Evolutionary conservation across 495 filamentous ascomycete species (phyloP).

Genomic region (Penicillium desertorum): DNA sequence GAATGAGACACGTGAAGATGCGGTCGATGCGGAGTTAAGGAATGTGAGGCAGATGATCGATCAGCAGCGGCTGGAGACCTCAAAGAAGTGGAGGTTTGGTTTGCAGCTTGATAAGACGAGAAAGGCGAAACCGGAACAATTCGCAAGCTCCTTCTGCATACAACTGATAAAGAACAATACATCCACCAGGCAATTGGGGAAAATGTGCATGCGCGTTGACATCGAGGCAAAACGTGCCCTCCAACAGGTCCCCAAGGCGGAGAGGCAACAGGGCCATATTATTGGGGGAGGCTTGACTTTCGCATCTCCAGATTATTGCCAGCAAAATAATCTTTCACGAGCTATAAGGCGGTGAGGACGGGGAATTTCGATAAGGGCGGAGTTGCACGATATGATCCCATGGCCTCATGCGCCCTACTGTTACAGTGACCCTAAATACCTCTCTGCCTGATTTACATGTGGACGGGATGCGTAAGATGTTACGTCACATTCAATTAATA

Average conservation of each 20-base stretch:
- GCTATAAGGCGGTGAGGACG: constrained; percentile 13
- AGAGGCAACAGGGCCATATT: background rate
- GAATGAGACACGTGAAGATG: background rate
- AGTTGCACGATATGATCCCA: constrained; percentile 21
- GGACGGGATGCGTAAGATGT: background rate
- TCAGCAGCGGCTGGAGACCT: constrained; percentile 2
- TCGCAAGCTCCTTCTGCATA: constrained; percentile 35
- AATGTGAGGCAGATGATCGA: constrained; percentile 6
- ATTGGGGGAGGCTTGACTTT: constrained; percentile 10
- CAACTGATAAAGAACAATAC: constrained; percentile 29
- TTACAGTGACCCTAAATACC: background rate
- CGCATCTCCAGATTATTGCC: background rate
- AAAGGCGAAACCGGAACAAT: constrained; percentile 16
- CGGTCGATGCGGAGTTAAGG: constrained; percentile 16
- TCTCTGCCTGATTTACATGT: background rate
- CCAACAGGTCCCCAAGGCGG: constrained; percentile 7
- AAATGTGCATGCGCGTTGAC: background rate
- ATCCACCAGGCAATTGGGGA: constrained; percentile 31
- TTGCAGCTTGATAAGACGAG: background rate
- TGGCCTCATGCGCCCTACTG: constrained; percentile 19
- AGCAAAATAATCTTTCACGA: background rate
- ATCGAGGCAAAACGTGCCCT: constrained; percentile 5
- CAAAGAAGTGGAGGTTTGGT: background rate
- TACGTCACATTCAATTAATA: constrained; percentile 7
- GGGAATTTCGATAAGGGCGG: constrained; percentile 16